Evolutionary conservation across 495 filamentous ascomycete species (phyloP).

Genomic region (Neurospora sp.): DNA sequence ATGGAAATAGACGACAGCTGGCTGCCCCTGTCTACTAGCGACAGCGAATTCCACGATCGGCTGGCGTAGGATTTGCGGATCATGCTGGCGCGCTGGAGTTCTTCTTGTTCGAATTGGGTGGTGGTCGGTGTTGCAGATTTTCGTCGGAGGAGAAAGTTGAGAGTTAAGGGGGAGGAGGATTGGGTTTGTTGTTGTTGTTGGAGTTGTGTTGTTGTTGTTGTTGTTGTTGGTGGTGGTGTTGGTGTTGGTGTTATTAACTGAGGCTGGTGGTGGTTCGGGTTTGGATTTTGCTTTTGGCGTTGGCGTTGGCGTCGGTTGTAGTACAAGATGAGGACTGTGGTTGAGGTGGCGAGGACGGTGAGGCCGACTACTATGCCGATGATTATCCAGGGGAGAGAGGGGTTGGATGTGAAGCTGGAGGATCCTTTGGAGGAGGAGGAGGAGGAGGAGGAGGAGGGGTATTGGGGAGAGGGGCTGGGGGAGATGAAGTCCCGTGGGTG

Average conservation of each 20-base stretch:
- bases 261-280: constrained; percentile 8
- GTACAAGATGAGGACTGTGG: constrained; percentile 12
- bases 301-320: constrained; percentile 16
- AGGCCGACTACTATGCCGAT: constrained; percentile 18
- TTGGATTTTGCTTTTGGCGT: too few species aligned
- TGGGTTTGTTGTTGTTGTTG: not conserved
- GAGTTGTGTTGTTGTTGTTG: not conserved
- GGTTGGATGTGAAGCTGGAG: not conserved
- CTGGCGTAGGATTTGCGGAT: constrained; percentile 39
- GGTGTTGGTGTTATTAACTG: constrained; percentile 8
- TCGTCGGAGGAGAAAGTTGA: not conserved
- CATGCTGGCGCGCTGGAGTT: constrained; percentile 29
- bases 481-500: not conserved
- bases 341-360: constrained; percentile 17
- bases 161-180: not conserved
- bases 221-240: not conserved
- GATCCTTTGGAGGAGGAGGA: not conserved
- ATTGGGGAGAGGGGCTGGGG: not conserved
- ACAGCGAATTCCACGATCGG: constrained; percentile 18
- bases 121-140: constrained; percentile 10
- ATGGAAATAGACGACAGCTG: not conserved
- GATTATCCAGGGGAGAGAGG: constrained; percentile 20
- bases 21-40: not conserved
- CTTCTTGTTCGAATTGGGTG: constrained; percentile 23
- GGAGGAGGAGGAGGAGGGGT: not conserved